phyloP scores from a whole-genome alignment of 2,329 filamentous ascomycete genomes.

The Fusarium oligoseptatum region DNA sequence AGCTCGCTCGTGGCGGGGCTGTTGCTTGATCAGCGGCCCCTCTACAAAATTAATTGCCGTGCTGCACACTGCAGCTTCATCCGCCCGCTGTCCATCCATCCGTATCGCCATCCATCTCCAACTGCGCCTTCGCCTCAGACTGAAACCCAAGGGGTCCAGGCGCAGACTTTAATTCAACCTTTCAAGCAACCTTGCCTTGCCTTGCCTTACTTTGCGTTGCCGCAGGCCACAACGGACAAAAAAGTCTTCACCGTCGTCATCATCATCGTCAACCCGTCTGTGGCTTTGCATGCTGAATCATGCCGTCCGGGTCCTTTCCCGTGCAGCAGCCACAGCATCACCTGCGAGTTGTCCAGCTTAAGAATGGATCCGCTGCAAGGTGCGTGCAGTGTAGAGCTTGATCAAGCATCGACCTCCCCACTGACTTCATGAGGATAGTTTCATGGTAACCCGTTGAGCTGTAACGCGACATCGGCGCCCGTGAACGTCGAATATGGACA shows the following conservation, averaged over 20 bases:
- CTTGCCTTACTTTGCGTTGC: neutral
- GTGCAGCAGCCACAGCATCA: constrained; percentile 28
- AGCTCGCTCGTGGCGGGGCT: constrained; percentile 3
- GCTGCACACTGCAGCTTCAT: constrained; percentile 11
- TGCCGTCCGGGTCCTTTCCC: constrained; percentile 12
- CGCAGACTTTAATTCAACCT: constrained; percentile 24
- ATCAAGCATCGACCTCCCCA: constrained; percentile 6
- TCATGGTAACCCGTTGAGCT: neutral
- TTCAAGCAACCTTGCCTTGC: neutral
- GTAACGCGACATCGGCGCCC: neutral
- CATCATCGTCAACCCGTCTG: neutral
- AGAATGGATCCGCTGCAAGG: constrained; percentile 13
- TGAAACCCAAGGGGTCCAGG: constrained; percentile 40
- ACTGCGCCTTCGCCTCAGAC: constrained; percentile 20
- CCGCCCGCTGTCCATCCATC: neutral
- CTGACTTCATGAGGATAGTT: constrained; percentile 13
- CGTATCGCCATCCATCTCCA: constrained; percentile 5
- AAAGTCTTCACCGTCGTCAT: neutral
- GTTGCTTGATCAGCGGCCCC: constrained; percentile 14
- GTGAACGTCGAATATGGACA: neutral
- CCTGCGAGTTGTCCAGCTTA: constrained; percentile 12
- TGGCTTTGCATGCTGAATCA: constrained; percentile 10
- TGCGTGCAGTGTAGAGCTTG: neutral
- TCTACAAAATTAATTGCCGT: constrained; percentile 31
- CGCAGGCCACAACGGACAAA: constrained; percentile 1